Base-by-base conservation (phyloP, 2,329 filamentous ascomycete species). In the Delphinella strobiligena region DNA sequence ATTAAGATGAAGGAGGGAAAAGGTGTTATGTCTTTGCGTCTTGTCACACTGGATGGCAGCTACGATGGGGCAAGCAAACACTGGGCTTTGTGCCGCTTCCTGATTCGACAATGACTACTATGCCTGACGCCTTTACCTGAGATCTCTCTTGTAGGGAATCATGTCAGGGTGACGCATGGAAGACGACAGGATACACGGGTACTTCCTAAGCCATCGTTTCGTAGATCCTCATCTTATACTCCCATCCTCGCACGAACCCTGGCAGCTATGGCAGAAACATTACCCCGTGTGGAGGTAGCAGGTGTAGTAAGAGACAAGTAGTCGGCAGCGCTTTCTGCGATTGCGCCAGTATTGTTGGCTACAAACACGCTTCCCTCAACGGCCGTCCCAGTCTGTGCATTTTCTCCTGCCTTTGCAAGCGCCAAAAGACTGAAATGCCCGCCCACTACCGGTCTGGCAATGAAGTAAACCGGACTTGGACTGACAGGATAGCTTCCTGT, bases 361-460 rank as follows among this genome's bases (percentile, higher is more conserved):
- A 15, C 4, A 18, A 43, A 43, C 2, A 27, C 24, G 15, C 17
- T 37, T 4, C 31, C 31, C 5, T 11, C 7, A 14, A 17, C n/a
- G 5, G 14, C 17, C 2, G 43, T 45, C 4, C 43, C 43, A 5
- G 40, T 42, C 30, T 31, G 12, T 12, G 36, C 37, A 27, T 45
- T 42, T 17, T 45, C 35, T 18, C 43, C 43, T 15, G 29, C 36
- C 17, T 41, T 42, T 2, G 34, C 33, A 4, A 43, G 31, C 9
- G 44, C 40, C 12, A 45, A 22, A 3, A 45, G 22, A 31, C 40
- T 43, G 44, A 41, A 45, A n/a, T 43, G 40, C 2, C 44, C 44
- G 2, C 44, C 44, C 5, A 32, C 44, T 10, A 45, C 44, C 8
- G 44, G 41, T 18, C 44, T 27, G 4, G 44, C 44, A 8, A 36